Evolutionary conservation across 1,139 yeast species (phyloP).

Genomic region (Pichia sp.): DNA sequence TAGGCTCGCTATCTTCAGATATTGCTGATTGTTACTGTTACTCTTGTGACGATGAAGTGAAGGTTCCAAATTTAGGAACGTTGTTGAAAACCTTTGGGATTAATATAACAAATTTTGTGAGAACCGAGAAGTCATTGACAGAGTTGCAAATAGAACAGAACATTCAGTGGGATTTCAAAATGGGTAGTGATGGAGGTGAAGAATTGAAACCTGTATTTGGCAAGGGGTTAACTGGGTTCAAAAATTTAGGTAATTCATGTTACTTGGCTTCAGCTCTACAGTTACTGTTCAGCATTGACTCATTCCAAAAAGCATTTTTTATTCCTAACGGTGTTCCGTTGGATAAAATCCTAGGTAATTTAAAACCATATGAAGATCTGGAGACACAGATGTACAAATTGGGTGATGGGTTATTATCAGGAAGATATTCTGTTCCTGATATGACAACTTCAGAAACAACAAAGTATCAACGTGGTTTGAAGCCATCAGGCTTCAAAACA

Average conservation of each 20-base stretch:
- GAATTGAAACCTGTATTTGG: constrained; percentile 64
- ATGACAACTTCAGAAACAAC: constrained; percentile 38
- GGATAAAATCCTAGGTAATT: constrained; percentile 30
- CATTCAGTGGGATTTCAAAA: constrained; percentile 84
- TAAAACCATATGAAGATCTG: constrained; percentile 61
- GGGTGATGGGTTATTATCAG: constrained; percentile 74
- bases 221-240: constrained; percentile 69
- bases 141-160: constrained; percentile 92
- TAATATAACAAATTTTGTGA: constrained; percentile 50
- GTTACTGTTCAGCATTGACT: constrained; percentile 46
- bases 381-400: constrained; percentile 70
- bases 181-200: constrained; percentile 70
- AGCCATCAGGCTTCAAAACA: constrained; percentile 70
- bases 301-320: constrained; percentile 29
- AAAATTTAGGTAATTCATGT: constrained; percentile 90
- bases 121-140: constrained; percentile 80
- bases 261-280: constrained; percentile 82
- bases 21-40: constrained; percentile 84
- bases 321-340: constrained; percentile 31
- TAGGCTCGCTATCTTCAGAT: constrained; percentile 79
- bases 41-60: constrained; percentile 81
- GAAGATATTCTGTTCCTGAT: constrained; percentile 62
- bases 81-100: constrained; percentile 63
- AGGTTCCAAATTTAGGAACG: constrained; percentile 55
- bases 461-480: constrained; percentile 68